A percentile compares a stretch with the other conserved stretches of the same genome.
Conservation (phyloP, 2,329 filamentous ascomycete genomes). For the Colletotrichum karsti region DNA sequence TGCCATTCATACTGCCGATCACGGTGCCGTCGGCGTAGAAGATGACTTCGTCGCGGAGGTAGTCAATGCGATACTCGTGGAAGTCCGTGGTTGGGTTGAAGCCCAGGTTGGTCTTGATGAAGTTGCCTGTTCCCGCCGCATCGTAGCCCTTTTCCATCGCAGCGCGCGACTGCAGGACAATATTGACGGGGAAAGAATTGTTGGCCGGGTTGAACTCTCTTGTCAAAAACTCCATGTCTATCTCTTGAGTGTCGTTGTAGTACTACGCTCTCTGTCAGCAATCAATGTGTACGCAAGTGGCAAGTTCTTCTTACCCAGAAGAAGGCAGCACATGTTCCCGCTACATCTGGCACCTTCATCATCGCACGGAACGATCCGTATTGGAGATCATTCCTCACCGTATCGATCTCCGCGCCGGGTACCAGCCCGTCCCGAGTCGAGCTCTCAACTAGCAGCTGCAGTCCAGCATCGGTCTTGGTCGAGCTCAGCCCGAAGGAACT, state of each 20-base stretch:
- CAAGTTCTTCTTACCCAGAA: constrained; percentile 77
- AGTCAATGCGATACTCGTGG: constrained; percentile 86
- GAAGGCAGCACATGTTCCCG: constrained; percentile 80
- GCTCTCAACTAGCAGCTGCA: constrained; percentile 65
- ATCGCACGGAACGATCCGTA: constrained; percentile 75
- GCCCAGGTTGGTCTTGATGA: constrained; percentile 63
- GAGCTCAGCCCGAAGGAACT: constrained; percentile 52
- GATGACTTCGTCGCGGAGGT: constrained; percentile 65
- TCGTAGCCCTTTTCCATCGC: constrained; percentile 69
- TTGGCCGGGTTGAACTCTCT: constrained; percentile 64
- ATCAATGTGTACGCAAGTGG: neutral
- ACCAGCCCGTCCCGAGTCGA: constrained; percentile 60
- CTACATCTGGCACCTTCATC: constrained; percentile 68
- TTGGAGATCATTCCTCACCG: constrained; percentile 67
- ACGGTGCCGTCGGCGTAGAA: constrained; percentile 74
- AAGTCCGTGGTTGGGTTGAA: constrained; percentile 73
- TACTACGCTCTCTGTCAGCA: constrained; percentile 59
- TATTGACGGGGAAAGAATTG: constrained; percentile 69
- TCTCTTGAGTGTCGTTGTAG: constrained; percentile 81
- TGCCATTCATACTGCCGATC: constrained; percentile 64
- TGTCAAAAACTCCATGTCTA: constrained; percentile 83
- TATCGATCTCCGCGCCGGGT: constrained; percentile 70
- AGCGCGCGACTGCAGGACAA: constrained; percentile 76
- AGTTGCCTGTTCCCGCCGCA: constrained; percentile 67
- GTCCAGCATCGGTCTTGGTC: constrained; percentile 56